These are phyloP conservation scores for Chaetomidium leptoderma DNA, from an alignment of 495 filamentous ascomycete species.

Conservation along the genomic window DNA sequence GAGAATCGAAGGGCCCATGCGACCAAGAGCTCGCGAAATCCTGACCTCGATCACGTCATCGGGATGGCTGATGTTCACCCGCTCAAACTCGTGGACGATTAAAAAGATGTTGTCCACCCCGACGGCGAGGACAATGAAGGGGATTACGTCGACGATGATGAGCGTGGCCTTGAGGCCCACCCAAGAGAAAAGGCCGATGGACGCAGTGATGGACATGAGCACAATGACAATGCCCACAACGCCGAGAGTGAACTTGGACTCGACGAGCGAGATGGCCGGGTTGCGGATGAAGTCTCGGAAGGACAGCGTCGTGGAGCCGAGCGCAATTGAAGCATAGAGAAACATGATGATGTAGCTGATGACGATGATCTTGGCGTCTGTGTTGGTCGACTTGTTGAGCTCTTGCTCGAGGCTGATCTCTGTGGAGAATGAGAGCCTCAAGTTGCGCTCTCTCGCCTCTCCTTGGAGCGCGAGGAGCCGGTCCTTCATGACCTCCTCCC, in stretches of 20 bases:
- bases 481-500: constrained; percentile 72
- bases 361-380: constrained; percentile 93
- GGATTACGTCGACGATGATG: constrained; percentile 98
- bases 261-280: constrained; percentile 77
- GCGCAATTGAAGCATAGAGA: constrained; percentile 84
- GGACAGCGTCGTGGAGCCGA: constrained; percentile 81
- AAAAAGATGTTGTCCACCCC: constrained; percentile 99
- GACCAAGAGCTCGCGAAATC: constrained; percentile 76
- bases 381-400: constrained; percentile 93
- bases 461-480: constrained; percentile 66
- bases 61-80: constrained; percentile 83
- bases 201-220: constrained; percentile 93
- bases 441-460: constrained; percentile 73
- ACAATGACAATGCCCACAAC: constrained; percentile 91
- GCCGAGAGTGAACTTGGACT: constrained; percentile 92
- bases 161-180: constrained; percentile 86
- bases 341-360: constrained; percentile 99
- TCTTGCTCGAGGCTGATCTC: constrained; percentile 92
- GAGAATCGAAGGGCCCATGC: constrained; percentile 96
- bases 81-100: constrained; percentile 96
- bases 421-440: constrained; percentile 88
- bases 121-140: constrained; percentile 91
- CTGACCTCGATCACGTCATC: constrained; percentile 81
- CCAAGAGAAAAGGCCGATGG: constrained; percentile 88
- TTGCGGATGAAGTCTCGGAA: constrained; percentile 69